Evolutionary conservation across 768 basidiomycete species (phyloP), one percentile per base, ranked within the genome.

Genomic region (Lepiota brunneoincarnata): DNA sequence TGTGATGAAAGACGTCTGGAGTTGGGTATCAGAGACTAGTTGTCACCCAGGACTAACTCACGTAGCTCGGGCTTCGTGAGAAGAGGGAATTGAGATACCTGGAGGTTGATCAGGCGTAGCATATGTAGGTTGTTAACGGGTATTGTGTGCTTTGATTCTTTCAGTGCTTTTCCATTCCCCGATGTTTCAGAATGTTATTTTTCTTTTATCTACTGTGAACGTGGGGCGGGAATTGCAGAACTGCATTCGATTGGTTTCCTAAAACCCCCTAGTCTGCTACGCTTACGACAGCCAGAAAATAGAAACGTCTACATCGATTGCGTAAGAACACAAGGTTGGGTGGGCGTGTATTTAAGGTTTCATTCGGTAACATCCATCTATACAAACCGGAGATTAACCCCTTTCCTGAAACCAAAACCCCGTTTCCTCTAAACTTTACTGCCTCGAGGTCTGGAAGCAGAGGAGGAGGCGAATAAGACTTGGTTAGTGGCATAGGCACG

Each of bases 391-490:
- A 39, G 24, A 46, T 46, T 26, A 40, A 20, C n/a, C 46, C 14
- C 26, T n/a, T 14, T 15, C 36, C 51, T 34, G 12, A 39, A 47
- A 54, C 36, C 44, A 45, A 54, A 39, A 39, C 44, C 1, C 37
- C 52, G 23, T 18, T 9, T 26, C 35, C 44, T 39, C 37, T 24
- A 45, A 54, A 54, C 52, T 21, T 54, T 46, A 38, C 52, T 54
- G 35, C 31, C 24, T 17, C 17, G 23, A 21, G 34, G 10, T 15
- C 41, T 26, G 18, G 51, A 38, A 17, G 36, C 31, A 11, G 12
- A 1, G 23, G 17, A 36, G 43, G 52, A 39, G 39, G 44, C 52
- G 52, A 45, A 46, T 28, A 46, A 39, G 17, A 18, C 18, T 36
- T 12, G 21, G 20, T 14, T 5, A 17, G 18, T 35, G 37, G 15